Evolutionary conservation across 331 rosid genomes (phyloP), one percentile per base, ranked within the genome.

Genomic region (Acacia concinna): DNA sequence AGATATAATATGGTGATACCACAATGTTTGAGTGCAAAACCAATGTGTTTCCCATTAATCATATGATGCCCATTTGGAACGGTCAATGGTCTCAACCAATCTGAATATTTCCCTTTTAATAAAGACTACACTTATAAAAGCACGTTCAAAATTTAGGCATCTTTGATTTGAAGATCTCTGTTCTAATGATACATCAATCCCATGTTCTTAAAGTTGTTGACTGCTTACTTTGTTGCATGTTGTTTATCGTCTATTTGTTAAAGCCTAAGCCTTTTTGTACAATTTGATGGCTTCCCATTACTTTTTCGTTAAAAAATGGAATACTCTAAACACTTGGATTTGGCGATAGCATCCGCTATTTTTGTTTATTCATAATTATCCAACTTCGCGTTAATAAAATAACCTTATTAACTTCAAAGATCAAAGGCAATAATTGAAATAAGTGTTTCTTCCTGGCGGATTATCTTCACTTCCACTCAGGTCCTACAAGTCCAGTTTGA

Each of bases 21-120:
- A 38, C 51, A n/a, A 21, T 43, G 49, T 68, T 32, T 40, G 3
- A 68, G 73, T 40, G 73, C 73, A 68, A 68, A 68, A 40, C 34
- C 73, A 12, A 68, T 13, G 73, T 37, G 51, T 40, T 25, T 67
- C 49, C 38, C 51, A 67, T 35, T 35, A n/a, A 67, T 12, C 31
- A 40, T 38, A 38, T 38, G 20, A 10, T 37, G 6, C 71, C 10
- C 18, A n/a, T 30, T 37, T 12, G 1, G 12, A 21, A 21, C 0
- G 5, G 32, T 40, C 73, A 68, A 40, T 40, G 51, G 73, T 68
- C 73, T 68, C 17, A 68, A 40, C 34, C 35, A 68, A 68, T 68
- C 52, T 40, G 17, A 67, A 68, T 4, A 68, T 47, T 40, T 68
- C 54, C 35, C 32, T 1, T 38, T 1, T 66, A 64, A 65, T 35